Percentiles rank a stretch among this genome's conserved stretches.
phyloP scores from a whole-genome alignment of 768 basidiomycete species.

The Suillus subalutaceus region DNA sequence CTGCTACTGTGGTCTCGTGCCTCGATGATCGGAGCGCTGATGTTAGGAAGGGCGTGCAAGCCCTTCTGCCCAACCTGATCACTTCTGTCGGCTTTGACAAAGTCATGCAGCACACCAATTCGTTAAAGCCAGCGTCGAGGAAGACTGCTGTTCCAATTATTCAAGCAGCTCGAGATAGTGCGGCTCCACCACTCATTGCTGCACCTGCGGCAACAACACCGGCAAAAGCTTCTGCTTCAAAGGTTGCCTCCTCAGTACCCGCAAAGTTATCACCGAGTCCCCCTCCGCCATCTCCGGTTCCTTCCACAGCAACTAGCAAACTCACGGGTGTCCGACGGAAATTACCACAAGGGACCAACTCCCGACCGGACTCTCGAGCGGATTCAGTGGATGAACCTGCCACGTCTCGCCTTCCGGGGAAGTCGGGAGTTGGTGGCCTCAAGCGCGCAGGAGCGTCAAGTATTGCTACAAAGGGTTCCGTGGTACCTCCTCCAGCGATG shows the following conservation, averaged over 20 bases:
- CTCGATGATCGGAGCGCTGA: slow-evolving; percentile 92
- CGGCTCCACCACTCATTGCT: slow-evolving; percentile 35
- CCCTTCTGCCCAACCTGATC: slow-evolving; percentile 77
- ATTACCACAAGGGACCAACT: slow-evolving; percentile 58
- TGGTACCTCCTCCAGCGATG: slow-evolving; percentile 37
- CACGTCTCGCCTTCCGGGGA: slow-evolving; percentile 37
- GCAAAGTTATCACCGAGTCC: slow-evolving; percentile 38
- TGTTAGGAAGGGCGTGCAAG: slow-evolving; percentile 89
- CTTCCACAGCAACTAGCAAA: slow-evolving; percentile 42
- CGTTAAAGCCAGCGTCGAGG: slow-evolving; percentile 90
- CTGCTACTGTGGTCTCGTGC: slow-evolving; percentile 64
- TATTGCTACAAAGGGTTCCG: slow-evolving; percentile 31
- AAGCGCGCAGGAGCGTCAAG: slow-evolving; percentile 46
- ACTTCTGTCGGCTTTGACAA: slow-evolving; percentile 77
- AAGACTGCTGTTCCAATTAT: slow-evolving; percentile 84
- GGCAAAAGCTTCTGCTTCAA: slow-evolving; percentile 30
- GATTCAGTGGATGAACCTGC: slow-evolving; percentile 40
- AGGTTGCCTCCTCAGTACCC: slow-evolving; percentile 24
- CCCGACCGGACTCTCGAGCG: slow-evolving; percentile 49
- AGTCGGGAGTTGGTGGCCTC: slow-evolving; percentile 42
- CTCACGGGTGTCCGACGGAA: slow-evolving; percentile 70
- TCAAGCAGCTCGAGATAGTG: slow-evolving; percentile 70
- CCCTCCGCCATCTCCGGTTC: slow-evolving; percentile 40
- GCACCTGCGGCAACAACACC: slow-evolving; percentile 28
- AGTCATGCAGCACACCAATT: slow-evolving; percentile 83